Evolutionary conservation across 768 basidiomycete genomes (phyloP), one percentile per base, ranked within the genome.

Genomic region (Suillus weaverae): DNA sequence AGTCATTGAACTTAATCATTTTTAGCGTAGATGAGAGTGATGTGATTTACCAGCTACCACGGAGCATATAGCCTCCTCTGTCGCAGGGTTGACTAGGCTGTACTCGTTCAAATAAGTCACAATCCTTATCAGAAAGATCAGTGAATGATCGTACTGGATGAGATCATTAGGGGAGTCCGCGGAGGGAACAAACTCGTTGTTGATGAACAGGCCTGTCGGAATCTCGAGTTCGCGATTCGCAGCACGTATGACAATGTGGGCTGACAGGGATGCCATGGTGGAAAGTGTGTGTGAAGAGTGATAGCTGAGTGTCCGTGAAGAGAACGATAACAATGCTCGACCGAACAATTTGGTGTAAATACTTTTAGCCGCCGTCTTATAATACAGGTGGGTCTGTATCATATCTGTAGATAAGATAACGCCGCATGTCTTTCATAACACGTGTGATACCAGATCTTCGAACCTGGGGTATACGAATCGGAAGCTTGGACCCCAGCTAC

Each of bases 191-290:
- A 94, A 96, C 72, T 94, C 85, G 74, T 93, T 94, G 81, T 95
- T 89, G 78, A 98, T 95, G 81, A 93, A 98, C 32, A 97, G 83
- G 20, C 94, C 94, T 8, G 91, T 93, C 11, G 89, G 89, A 43
- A 95, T 82, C 41, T 80, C 79, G 59, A 93, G 80, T 70, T 79
- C 72, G 74, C 84, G 86, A 62, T 80, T 78, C 33, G 79, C 74
- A 60, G 76, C 72, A 36, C 81, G 77, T 63, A 86, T 70, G 60
- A 73, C 70, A 55, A 88, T 67, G 41, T 74, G 78, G 61, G 75
- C 78, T 60, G 74, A 68, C 30, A 59, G 57, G 63, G 77, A 79
- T 56, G 84, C 70, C 87, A 89, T 89, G 68, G 72, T 79, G 68
- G 38, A 60, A 55, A 57, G 60, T 26, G 64, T 13, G 30, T 41